These are phyloP conservation scores for Cladophialophora exuberans DNA, from an alignment of 2,329 filamentous ascomycete species.

Conservation along the genomic window DNA sequence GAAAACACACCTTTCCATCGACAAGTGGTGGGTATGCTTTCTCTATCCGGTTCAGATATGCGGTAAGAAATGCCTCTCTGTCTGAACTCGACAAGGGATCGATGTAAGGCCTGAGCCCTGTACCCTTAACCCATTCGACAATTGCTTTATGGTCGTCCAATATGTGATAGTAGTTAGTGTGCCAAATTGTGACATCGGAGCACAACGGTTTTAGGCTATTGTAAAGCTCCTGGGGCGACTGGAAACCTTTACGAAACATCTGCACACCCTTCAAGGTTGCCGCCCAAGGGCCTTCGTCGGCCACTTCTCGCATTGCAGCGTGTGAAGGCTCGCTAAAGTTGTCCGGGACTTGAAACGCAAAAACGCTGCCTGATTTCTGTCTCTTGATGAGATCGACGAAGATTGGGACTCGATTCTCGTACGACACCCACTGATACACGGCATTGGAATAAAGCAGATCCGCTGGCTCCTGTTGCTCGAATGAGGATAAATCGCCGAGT, in stretches of 20 bases:
- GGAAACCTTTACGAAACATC: conserved; percentile 53
- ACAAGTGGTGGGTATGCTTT: conserved; percentile 47
- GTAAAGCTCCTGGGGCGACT: conserved; percentile 53
- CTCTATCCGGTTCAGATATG: conserved; percentile 52
- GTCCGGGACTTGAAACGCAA: conserved; percentile 60
- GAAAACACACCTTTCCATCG: conserved; percentile 59
- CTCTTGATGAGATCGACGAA: conserved; percentile 49
- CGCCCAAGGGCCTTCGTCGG: conserved; percentile 46
- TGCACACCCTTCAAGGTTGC: conserved; percentile 33
- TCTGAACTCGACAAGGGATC: conserved; percentile 50
- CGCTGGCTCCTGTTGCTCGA: conserved; percentile 34
- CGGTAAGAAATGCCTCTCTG: conserved; percentile 48
- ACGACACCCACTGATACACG: conserved; percentile 61
- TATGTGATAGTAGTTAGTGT: conserved; percentile 58
- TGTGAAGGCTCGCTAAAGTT: conserved; percentile 57
- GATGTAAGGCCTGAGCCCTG: conserved; percentile 60
- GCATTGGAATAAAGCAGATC: conserved; percentile 62
- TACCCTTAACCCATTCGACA: conserved; percentile 64
- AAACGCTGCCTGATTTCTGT: conserved; percentile 49
- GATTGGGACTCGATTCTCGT: conserved; percentile 47
- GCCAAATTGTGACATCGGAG: conserved; percentile 56
- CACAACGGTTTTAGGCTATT: conserved; percentile 52
- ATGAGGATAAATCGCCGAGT: conserved; percentile 52
- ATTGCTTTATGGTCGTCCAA: conserved; percentile 54
- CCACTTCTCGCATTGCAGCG: conserved; percentile 52